A percentile compares a stretch with the other conserved stretches of the same genome.
phyloP scores from a whole-genome alignment of 2,329 filamentous ascomycete genomes.

The Diaporthe aspalathi region DNA sequence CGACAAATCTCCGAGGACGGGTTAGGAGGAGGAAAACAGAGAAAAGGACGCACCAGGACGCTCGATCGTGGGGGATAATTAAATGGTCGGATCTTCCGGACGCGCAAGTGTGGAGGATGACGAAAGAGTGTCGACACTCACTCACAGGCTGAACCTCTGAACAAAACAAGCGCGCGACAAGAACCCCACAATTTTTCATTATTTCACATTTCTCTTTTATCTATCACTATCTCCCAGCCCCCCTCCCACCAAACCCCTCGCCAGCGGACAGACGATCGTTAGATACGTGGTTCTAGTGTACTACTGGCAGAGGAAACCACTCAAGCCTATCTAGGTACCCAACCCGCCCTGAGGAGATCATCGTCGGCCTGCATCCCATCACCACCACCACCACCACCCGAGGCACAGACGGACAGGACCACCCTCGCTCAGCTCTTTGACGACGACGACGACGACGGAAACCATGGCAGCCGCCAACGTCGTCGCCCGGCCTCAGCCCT shows the following conservation, averaged over 20 bases:
- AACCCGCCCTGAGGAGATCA: not conserved
- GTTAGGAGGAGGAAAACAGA: too few species aligned
- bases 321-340: not conserved
- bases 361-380: not conserved
- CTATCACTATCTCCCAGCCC: not conserved
- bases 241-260: too few species aligned
- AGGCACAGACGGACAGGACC: not conserved
- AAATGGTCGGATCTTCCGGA: conserved; percentile 19
- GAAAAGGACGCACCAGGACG: too few species aligned
- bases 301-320: too few species aligned
- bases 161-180: not conserved
- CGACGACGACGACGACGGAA: not conserved
- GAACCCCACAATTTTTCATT: not conserved
- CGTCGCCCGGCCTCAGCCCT: conserved; percentile 8
- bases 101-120: conserved; percentile 23
- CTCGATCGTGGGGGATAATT: not conserved
- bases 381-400: too few species aligned
- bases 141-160: conserved; percentile 8
- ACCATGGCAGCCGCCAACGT: conserved; percentile 35
- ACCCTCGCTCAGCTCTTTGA: not conserved
- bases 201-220: not conserved
- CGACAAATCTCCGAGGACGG: not conserved
- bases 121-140: conserved; percentile 20
- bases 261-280: not conserved
- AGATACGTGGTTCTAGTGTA: not conserved